These are phyloP conservation scores for Akanthomyces uredinophilus DNA, from an alignment of 2,329 filamentous ascomycete genomes.

Conservation along the genomic window DNA sequence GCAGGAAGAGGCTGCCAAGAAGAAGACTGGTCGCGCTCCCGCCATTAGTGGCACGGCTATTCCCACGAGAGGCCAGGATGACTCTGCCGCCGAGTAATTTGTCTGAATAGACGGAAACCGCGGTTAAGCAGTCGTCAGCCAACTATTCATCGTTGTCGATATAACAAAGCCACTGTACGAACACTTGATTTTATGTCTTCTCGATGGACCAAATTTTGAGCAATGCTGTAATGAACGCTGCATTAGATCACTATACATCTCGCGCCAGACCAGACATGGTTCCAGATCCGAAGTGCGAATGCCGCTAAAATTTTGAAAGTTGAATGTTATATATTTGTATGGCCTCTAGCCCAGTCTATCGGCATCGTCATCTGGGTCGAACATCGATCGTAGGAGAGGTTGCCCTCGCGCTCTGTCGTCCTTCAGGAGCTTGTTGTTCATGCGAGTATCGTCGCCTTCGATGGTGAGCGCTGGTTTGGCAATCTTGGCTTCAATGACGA, in stretches of 20 bases:
- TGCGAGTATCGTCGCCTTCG: constrained; percentile 83
- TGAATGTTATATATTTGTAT: not conserved
- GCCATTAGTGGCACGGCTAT: constrained; percentile 68
- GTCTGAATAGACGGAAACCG: constrained; percentile 19
- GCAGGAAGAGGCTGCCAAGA: constrained; percentile 96
- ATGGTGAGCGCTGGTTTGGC: constrained; percentile 79
- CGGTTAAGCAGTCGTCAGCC: constrained; percentile 8
- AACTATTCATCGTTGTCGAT: constrained; percentile 24
- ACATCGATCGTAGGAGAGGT: constrained; percentile 56
- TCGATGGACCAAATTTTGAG: not conserved
- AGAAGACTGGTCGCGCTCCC: constrained; percentile 78
- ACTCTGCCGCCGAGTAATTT: constrained; percentile 31
- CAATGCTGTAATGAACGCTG: not conserved
- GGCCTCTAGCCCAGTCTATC: constrained; percentile 65
- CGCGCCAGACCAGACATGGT: not conserved
- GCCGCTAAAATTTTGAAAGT: not conserved
- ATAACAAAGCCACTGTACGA: constrained; percentile 21
- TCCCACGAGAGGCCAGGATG: constrained; percentile 56
- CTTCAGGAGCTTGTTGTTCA: constrained; percentile 86
- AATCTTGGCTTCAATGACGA: constrained; percentile 81
- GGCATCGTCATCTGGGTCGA: constrained; percentile 69
- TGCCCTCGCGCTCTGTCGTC: constrained; percentile 71
- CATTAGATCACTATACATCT: not conserved
- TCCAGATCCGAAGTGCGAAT: not conserved
- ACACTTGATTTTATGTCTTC: constrained; percentile 10